Evolutionary conservation across 768 basidiomycete genomes (phyloP), one percentile per base, ranked within the genome.

Genomic region (Phylloporus sp.): DNA sequence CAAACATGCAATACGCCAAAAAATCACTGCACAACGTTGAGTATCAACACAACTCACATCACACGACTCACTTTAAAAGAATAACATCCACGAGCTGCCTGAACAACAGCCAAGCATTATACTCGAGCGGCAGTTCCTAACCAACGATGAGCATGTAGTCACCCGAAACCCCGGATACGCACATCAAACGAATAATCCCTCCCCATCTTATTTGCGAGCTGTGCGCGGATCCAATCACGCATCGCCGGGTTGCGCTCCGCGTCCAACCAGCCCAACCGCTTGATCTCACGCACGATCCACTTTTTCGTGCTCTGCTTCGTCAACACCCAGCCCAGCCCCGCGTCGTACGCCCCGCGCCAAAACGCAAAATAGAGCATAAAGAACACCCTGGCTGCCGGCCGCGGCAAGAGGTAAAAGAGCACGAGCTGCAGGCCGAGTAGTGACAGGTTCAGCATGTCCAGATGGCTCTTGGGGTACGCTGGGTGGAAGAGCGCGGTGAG

Each of bases 51-150:
- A 13, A 26, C 28, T 2, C 15, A 36, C 47, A 23, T 49, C 12
- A 20, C 9, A 24, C 18, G 16, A 79, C 85, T 47, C 57, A 97
- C 93, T 98, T 98, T 64, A 98, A 80, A 36, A 99, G 78, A 62
- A 98, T 97, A 24, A 97, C 81, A 69, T 98, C 95, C 20, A 98
- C 95, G n/a, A 84, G 74, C 68, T 97, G 93, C 45, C 95, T 84
- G 70, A 97, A 99, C 52, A 97, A 78, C 27, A 99, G 76, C 97
- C 95, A 99, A 0, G 91, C 82, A 61, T 97, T 98, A 71, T 95
- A 97, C 68, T 97, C 95, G 34, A 92, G 66, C 0, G 95, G 95
- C 15, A 95, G 79, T 45, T 88, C 84, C 91, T 94, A 47, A n/a
- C 47, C 11, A 23, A 34, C 8, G 8, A 11, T 32, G 31, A 61